Percentiles rank a stretch among this genome's conserved stretches.
phyloP scores from a whole-genome alignment of 768 basidiomycete species.

The Daedaleopsis nitida region DNA sequence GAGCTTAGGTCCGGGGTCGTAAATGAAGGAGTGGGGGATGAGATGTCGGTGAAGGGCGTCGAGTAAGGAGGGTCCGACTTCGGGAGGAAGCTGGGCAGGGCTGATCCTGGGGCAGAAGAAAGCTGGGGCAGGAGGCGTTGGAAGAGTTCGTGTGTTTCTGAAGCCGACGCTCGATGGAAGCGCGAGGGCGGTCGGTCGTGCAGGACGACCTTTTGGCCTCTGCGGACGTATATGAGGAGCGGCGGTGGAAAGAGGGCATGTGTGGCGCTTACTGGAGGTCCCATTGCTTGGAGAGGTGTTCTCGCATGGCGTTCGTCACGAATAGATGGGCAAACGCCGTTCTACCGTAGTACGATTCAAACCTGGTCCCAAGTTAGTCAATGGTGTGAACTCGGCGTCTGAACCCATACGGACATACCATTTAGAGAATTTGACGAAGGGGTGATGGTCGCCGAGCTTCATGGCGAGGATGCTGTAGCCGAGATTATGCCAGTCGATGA shows the following conservation, averaged over 20 bases:
- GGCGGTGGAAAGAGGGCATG: neutral
- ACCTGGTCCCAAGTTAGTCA: conserved; percentile 48
- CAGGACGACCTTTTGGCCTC: conserved; percentile 77
- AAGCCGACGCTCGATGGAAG: conserved; percentile 71
- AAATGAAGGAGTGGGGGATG: conserved; percentile 25
- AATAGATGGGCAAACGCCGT: conserved; percentile 89
- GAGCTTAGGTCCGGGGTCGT: neutral
- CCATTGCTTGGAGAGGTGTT: conserved; percentile 72
- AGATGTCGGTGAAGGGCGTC: conserved; percentile 60
- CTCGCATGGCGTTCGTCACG: conserved; percentile 87
- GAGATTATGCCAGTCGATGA: conserved; percentile 99
- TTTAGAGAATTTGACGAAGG: conserved; percentile 73
- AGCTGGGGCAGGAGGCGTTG: conserved; percentile 52
- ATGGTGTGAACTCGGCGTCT: neutral
- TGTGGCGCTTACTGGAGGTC: conserved; percentile 61
- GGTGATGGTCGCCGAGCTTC: conserved; percentile 68
- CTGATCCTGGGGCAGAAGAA: conserved; percentile 48
- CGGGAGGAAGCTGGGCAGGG: conserved; percentile 54
- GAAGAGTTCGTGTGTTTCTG: conserved; percentile 76
- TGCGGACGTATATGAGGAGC: conserved; percentile 33
- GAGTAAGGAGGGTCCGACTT: conserved; percentile 54
- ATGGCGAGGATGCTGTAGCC: conserved; percentile 92
- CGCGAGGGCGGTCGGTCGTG: conserved; percentile 90
- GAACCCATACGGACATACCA: conserved; percentile 48
- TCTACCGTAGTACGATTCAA: conserved; percentile 80